Evolutionary conservation across 768 basidiomycete genomes (phyloP).

Genomic region (Leccinum truebloodii): DNA sequence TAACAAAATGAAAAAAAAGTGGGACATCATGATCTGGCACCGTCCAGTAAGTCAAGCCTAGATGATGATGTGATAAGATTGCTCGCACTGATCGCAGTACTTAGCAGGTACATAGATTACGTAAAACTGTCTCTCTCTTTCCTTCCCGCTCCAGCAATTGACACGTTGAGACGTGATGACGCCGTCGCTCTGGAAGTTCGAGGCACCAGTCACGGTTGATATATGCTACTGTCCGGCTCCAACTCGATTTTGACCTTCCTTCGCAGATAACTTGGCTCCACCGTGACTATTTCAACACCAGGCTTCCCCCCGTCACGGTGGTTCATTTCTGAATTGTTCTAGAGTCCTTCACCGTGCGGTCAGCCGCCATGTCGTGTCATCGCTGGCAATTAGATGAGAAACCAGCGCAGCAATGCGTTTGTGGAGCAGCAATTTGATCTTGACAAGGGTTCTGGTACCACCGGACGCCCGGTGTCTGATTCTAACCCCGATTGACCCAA

Average conservation of each 20-base stretch:
- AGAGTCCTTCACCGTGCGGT: neutral
- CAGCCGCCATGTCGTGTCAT: neutral
- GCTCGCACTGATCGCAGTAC: neutral
- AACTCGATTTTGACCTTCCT: neutral
- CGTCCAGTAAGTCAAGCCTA: neutral
- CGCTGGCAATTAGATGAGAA: neutral
- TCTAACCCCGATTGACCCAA: conserved; percentile 10
- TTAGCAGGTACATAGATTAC: neutral
- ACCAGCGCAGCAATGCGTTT: neutral
- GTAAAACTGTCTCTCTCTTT: neutral
- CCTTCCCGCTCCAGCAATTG: no score
- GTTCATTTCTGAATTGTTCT: conserved; percentile 10
- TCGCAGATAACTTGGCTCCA: conserved; percentile 2
- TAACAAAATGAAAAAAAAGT: no score
- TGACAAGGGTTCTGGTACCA: conserved; percentile 1
- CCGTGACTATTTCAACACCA: neutral
- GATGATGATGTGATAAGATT: neutral
- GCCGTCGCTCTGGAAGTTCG: neutral
- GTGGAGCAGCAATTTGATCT: conserved; percentile 4
- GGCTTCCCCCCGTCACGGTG: neutral
- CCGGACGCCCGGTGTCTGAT: conserved; percentile 1
- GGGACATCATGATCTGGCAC: no score
- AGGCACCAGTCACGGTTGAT: neutral
- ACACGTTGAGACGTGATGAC: conserved; percentile 3
- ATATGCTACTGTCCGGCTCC: neutral